phyloP scores from a whole-genome alignment of 805 yeast genomes.

The Zygosaccharomyces gambellarensis region DNA sequence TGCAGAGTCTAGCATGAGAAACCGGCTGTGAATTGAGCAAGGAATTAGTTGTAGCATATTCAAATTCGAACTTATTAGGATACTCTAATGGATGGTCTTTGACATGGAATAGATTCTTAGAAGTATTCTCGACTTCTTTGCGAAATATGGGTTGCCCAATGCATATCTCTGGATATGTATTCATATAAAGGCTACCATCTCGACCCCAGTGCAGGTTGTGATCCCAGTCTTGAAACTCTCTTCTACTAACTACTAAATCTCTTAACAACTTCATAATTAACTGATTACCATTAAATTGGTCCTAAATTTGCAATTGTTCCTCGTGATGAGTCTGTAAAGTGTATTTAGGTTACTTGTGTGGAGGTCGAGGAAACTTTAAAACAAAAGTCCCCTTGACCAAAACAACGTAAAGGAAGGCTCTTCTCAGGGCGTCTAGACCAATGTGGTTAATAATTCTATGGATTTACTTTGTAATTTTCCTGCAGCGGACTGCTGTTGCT shows the following conservation, averaged over 20 bases:
- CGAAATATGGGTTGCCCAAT: constrained; percentile 27
- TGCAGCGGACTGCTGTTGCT: neutral
- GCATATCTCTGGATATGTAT: constrained; percentile 27
- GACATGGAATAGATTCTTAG: constrained; percentile 28
- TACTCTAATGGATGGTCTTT: constrained; percentile 20
- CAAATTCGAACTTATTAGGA: constrained; percentile 30
- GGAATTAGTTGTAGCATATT: constrained; percentile 18
- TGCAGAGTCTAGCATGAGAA: constrained; percentile 19
- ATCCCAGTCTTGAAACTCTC: constrained; percentile 28
- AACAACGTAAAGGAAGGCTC: neutral
- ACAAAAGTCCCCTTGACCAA: neutral
- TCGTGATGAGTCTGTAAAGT: neutral
- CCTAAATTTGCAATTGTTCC: neutral
- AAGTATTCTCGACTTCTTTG: constrained; percentile 14
- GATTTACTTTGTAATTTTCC: neutral
- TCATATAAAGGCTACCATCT: constrained; percentile 29
- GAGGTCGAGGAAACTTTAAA: neutral
- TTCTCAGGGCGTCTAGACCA: neutral
- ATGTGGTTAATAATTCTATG: neutral
- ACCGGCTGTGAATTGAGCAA: constrained; percentile 30
- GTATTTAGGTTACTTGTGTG: neutral
- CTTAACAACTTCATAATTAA: constrained; percentile 24
- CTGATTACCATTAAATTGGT: neutral
- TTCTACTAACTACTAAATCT: constrained; percentile 27
- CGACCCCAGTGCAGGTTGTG: constrained; percentile 27